These are phyloP conservation scores for Dactylellina drechsleri DNA, from an alignment of 2,329 filamentous ascomycete species.

Conservation along the genomic window DNA sequence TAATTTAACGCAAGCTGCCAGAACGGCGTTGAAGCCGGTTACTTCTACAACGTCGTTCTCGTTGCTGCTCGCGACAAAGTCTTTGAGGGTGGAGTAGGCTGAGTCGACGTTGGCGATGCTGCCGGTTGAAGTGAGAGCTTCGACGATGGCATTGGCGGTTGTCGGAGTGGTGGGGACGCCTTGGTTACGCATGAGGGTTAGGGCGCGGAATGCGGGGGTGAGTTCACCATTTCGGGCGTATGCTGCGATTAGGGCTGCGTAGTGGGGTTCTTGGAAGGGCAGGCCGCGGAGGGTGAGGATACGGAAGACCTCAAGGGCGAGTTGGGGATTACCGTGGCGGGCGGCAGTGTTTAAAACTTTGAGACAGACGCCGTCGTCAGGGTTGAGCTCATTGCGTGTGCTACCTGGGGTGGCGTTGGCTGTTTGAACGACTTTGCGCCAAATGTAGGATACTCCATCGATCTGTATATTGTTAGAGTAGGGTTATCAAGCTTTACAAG, in stretches of 20 bases:
- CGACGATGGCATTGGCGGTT: constrained; percentile 72
- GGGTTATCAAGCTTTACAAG: background rate
- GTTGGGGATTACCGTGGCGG: constrained; percentile 71
- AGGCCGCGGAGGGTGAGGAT: constrained; percentile 69
- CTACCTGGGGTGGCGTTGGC: constrained; percentile 13
- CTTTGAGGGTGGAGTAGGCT: constrained; percentile 46
- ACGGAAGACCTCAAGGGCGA: constrained; percentile 78
- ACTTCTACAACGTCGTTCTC: constrained; percentile 58
- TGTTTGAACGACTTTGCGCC: constrained; percentile 72
- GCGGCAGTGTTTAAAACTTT: constrained; percentile 79
- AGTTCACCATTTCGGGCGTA: constrained; percentile 72
- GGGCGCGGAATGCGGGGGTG: constrained; percentile 72
- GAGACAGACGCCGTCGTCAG: constrained; percentile 72
- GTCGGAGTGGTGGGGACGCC: constrained; percentile 69
- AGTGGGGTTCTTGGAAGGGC: constrained; percentile 74
- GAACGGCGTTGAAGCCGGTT: constrained; percentile 64
- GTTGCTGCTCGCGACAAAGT: constrained; percentile 22
- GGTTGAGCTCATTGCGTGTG: constrained; percentile 68
- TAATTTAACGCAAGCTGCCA: constrained; percentile 66
- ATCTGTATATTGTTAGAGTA: constrained; percentile 63
- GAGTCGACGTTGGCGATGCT: constrained; percentile 63
- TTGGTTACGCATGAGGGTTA: constrained; percentile 77
- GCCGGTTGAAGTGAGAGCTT: constrained; percentile 66
- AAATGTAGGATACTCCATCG: constrained; percentile 74
- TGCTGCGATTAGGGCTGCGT: constrained; percentile 79